Evolutionary conservation across 1,139 yeast species (phyloP).

Genomic region (Suhomyces maxii): DNA sequence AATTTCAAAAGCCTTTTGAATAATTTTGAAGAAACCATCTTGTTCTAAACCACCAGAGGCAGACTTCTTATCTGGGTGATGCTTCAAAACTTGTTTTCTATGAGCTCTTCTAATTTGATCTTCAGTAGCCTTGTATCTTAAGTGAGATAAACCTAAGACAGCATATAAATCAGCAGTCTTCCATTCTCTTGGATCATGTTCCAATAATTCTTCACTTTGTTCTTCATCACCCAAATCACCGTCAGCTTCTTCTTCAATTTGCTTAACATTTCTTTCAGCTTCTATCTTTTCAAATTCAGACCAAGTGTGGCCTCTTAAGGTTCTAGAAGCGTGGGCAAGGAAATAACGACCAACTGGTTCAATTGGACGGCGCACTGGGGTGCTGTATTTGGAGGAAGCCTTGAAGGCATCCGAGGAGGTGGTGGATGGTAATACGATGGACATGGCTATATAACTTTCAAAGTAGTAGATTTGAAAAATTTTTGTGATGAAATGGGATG

Average conservation of each 20-base stretch:
- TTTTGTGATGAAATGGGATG: constrained; percentile 17
- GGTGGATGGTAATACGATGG: constrained; percentile 42
- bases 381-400: constrained; percentile 53
- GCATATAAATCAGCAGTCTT: constrained; percentile 94
- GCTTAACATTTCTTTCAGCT: constrained; percentile 84
- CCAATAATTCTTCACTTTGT: constrained; percentile 75
- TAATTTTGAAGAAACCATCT: constrained; percentile 97
- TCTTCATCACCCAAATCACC: constrained; percentile 76
- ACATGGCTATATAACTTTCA: constrained; percentile 19
- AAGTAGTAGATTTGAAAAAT: constrained; percentile 15
- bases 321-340: constrained; percentile 95
- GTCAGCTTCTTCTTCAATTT: constrained; percentile 66
- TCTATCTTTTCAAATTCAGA: constrained; percentile 93
- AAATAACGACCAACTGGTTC: constrained; percentile 98
- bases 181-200: constrained; percentile 98
- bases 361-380: constrained; percentile 79
- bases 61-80: constrained; percentile 98
- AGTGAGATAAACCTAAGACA: constrained; percentile 88
- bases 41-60: constrained; percentile 82
- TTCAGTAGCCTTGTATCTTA: constrained; percentile 88
- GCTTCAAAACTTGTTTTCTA: constrained; percentile 93
- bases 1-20: constrained; percentile 93
- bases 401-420: constrained; percentile 53
- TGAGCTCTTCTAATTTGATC: constrained; percentile 96
- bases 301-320: constrained; percentile 97